These are phyloP conservation scores for Russula vinacea DNA, from an alignment of 768 basidiomycete genomes.

Conservation along the genomic window DNA sequence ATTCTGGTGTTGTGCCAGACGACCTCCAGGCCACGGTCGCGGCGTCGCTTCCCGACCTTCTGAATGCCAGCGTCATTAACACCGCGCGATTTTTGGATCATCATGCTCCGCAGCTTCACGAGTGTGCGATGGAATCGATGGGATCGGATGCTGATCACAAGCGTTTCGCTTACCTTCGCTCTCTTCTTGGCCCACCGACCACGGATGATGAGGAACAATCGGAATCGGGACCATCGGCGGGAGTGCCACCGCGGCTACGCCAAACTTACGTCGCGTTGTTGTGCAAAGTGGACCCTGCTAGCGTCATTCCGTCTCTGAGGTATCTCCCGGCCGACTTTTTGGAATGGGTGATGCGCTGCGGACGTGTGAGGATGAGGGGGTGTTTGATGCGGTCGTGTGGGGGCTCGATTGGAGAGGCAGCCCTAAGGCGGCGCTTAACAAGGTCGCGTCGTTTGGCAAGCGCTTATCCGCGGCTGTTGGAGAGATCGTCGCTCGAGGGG, in stretches of 20 bases:
- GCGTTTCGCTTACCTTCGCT: constrained; percentile 74
- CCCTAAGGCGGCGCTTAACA: constrained; percentile 61
- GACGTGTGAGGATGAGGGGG: constrained; percentile 63
- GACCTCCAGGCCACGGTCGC: constrained; percentile 55
- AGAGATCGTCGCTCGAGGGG: constrained; percentile 35
- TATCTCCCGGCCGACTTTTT: constrained; percentile 51
- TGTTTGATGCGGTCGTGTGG: constrained; percentile 83
- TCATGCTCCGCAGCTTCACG: constrained; percentile 64
- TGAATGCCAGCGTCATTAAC: constrained; percentile 55
- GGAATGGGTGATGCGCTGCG: constrained; percentile 54
- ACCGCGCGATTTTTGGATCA: constrained; percentile 75
- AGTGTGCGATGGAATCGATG: constrained; percentile 54
- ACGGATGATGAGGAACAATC: constrained; percentile 40
- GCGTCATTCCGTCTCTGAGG: constrained; percentile 60
- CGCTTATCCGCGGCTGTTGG: constrained; percentile 47
- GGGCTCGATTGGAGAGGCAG: constrained; percentile 61
- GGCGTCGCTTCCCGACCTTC: constrained; percentile 59
- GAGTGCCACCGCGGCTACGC: constrained; percentile 51
- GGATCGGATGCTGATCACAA: constrained; percentile 45
- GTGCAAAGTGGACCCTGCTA: constrained; percentile 63
- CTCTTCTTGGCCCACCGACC: constrained; percentile 57
- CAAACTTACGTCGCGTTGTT: constrained; percentile 69
- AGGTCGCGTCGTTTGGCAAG: constrained; percentile 58
- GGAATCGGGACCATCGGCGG: constrained; percentile 39
- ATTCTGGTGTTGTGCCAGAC: constrained; percentile 50